phyloP scores from a whole-genome alignment of 345 rosid genomes.

The Lumnitzera racemosa region DNA sequence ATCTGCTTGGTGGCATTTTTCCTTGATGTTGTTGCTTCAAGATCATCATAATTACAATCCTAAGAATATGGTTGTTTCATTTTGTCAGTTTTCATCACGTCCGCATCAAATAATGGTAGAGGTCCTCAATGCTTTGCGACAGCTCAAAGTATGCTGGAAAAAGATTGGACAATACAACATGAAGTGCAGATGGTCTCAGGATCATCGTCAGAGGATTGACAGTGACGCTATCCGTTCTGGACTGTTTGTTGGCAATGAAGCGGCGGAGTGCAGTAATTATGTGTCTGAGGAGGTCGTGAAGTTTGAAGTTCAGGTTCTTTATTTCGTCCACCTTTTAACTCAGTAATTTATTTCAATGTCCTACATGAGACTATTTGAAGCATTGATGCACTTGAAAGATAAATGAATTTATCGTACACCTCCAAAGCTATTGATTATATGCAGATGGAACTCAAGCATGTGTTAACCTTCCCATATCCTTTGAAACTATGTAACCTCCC shows the following conservation, averaged over 20 bases:
- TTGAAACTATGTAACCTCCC: no score
- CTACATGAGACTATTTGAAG: neutral
- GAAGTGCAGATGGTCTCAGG: conserved; percentile 89
- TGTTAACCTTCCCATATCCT: no score
- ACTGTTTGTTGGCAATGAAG: conserved; percentile 48
- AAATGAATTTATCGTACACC: neutral
- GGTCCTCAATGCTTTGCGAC: conserved; percentile 77
- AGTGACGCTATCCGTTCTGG: conserved; percentile 35
- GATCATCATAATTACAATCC: no score
- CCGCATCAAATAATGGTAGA: conserved; percentile 91
- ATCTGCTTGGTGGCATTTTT: no score
- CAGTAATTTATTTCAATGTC: conserved; percentile 4
- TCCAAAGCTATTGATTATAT: no score
- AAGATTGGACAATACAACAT: conserved; percentile 93
- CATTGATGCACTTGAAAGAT: neutral
- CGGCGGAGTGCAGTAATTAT: conserved; percentile 43
- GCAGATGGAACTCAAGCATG: no score
- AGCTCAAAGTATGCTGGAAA: conserved; percentile 87
- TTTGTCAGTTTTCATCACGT: conserved; percentile 69
- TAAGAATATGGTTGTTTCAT: neutral
- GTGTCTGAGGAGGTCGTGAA: conserved; percentile 59
- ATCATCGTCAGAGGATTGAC: conserved; percentile 50
- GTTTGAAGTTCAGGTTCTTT: conserved; percentile 84
- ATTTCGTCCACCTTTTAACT: conserved; percentile 2
- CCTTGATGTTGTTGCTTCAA: no score